A percentile compares a stretch with the other conserved stretches of the same genome.
These are phyloP conservation scores for Colletotrichum filicis DNA, from an alignment of 2,329 filamentous ascomycete species.

Conservation along the genomic window DNA sequence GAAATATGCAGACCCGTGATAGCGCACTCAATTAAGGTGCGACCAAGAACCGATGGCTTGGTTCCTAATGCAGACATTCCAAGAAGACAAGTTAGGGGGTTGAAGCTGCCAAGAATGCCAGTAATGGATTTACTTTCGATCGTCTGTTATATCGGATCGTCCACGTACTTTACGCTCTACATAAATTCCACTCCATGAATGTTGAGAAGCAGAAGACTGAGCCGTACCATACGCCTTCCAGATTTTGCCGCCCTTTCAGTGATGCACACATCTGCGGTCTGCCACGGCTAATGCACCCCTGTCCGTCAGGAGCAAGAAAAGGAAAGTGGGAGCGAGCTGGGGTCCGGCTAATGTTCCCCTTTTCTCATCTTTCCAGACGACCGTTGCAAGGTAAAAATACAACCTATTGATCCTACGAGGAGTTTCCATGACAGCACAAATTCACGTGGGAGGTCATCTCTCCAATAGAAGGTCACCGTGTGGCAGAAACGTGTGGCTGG, in stretches of 20 bases:
- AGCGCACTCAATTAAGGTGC: neutral
- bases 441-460: neutral
- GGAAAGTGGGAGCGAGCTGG: slow-evolving; percentile 13
- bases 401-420: neutral
- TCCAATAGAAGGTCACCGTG: neutral
- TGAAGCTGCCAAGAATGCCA: neutral
- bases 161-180: too few species aligned
- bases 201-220: too few species aligned
- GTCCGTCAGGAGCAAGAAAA: neutral
- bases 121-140: neutral
- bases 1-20: neutral
- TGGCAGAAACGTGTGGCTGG: slow-evolving; percentile 7
- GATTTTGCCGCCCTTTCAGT: too few species aligned
- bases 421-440: neutral
- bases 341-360: slow-evolving; percentile 6
- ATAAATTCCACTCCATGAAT: too few species aligned
- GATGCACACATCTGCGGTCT: too few species aligned
- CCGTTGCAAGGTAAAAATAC: neutral
- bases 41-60: neutral
- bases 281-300: too few species aligned
- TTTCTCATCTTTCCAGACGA: neutral
- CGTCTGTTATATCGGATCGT: neutral
- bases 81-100: neutral
- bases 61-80: neutral
- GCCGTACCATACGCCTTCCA: too few species aligned